Evolutionary conservation across 1,284 basidiomycete genomes (phyloP).

Genomic region (Ustilago cynodontis): DNA sequence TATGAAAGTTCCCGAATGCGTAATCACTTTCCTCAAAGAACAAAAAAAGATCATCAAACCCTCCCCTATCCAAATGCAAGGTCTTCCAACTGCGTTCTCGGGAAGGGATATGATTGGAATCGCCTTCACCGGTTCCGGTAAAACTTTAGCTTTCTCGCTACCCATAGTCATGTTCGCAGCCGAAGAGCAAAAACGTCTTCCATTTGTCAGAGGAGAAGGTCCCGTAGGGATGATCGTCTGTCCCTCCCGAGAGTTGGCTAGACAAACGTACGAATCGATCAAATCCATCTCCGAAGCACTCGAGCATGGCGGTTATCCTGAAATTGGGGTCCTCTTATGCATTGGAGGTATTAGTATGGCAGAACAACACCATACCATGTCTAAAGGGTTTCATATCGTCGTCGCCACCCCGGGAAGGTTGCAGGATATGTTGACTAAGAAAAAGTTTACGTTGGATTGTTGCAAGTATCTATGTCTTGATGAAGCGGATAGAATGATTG

Average conservation of each 20-base stretch:
- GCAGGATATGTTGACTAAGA: constrained; percentile 82
- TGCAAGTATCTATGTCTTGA: constrained; percentile 91
- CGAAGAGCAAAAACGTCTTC: constrained; percentile 88
- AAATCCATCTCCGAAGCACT: constrained; percentile 85
- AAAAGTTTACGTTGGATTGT: constrained; percentile 87
- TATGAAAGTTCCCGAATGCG: constrained; percentile 93
- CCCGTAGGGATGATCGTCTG: constrained; percentile 95
- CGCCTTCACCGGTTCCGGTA: constrained; percentile 72
- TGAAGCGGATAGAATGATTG: constrained; percentile 99
- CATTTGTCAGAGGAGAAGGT: constrained; percentile 91
- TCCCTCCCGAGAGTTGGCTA: constrained; percentile 67
- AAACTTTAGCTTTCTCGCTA: constrained; percentile 72
- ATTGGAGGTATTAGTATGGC: constrained; percentile 99
- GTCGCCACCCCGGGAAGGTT: constrained; percentile 78
- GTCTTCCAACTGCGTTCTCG: constrained; percentile 83
- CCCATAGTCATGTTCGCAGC: constrained; percentile 77
- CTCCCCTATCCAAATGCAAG: constrained; percentile 97
- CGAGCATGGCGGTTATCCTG: constrained; percentile 85
- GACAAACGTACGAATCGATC: constrained; percentile 94
- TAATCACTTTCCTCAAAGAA: constrained; percentile 83
- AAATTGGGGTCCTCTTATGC: constrained; percentile 80
- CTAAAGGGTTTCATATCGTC: constrained; percentile 92
- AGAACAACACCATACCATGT: constrained; percentile 90
- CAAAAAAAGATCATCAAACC: constrained; percentile 85
- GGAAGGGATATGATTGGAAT: constrained; percentile 73